These are phyloP conservation scores for Solanum bulbocastanum DNA, from an alignment of 257 asterid genomes.

Conservation along the genomic window DNA sequence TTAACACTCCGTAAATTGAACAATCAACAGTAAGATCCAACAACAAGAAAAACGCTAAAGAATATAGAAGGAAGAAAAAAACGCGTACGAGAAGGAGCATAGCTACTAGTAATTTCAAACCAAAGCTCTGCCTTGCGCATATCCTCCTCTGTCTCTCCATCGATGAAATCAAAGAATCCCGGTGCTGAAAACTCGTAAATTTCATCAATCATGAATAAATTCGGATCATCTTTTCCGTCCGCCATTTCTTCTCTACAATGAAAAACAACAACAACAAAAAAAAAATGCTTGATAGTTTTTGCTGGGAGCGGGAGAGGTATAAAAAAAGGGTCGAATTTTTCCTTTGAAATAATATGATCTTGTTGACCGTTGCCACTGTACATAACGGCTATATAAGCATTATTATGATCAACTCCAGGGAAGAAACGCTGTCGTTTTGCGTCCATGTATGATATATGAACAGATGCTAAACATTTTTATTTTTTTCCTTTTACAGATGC, in stretches of 20 bases:
- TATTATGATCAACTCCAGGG: neutral
- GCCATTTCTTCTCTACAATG: constrained; percentile 15
- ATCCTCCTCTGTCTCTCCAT: constrained; percentile 56
- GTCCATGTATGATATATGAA: neutral
- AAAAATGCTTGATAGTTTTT: neutral
- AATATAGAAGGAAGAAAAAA: neutral
- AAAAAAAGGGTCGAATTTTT: neutral
- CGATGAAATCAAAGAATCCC: constrained; percentile 50
- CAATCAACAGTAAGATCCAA: neutral
- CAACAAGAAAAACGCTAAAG: neutral
- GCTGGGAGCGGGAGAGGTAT: neutral
- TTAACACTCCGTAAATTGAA: neutral
- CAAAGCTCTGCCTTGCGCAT: constrained; percentile 70
- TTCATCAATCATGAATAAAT: constrained; percentile 36
- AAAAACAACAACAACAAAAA: neutral
- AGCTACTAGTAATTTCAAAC: constrained; percentile 46
- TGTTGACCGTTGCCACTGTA: neutral
- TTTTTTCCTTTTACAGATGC: neutral
- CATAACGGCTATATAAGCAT: neutral
- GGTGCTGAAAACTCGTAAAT: constrained; percentile 84
- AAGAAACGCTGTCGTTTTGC: neutral
- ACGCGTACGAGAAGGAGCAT: constrained; percentile 92
- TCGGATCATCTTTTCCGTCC: constrained; percentile 36
- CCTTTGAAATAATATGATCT: neutral
- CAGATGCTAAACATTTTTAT: neutral